Percentiles rank a stretch among this genome's conserved stretches.
These are phyloP conservation scores for Candida caryicola DNA, from an alignment of 805 yeast genomes.

Conservation along the genomic window DNA sequence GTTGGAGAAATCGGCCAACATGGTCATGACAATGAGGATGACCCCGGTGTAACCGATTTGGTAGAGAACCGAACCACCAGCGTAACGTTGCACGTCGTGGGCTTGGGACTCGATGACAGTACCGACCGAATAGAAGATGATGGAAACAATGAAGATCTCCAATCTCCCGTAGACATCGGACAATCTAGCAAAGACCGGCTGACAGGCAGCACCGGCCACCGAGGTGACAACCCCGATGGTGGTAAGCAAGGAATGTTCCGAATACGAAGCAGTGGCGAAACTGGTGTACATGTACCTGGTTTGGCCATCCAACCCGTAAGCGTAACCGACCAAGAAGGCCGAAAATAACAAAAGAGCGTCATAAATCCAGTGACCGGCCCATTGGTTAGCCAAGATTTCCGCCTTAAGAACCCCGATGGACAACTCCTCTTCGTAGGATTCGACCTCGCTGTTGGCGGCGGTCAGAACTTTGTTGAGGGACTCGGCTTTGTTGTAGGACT, in stretches of 20 bases:
- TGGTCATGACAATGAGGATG: slow-evolving; percentile 13
- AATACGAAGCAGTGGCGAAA: slow-evolving; percentile 25
- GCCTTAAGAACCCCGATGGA: slow-evolving; percentile 22
- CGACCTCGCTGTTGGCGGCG: not conserved
- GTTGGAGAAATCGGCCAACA: slow-evolving; percentile 18
- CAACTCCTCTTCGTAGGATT: slow-evolving; percentile 8
- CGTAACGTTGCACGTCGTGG: slow-evolving; percentile 24
- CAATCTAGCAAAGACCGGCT: slow-evolving; percentile 27
- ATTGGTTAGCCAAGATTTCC: slow-evolving; percentile 20
- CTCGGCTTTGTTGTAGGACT: not conserved
- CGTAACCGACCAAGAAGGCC: slow-evolving; percentile 24
- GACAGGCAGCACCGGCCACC: slow-evolving; percentile 30
- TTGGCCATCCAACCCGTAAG: slow-evolving; percentile 25
- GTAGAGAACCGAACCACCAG: slow-evolving; percentile 29
- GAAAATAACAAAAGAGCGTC: slow-evolving; percentile 13
- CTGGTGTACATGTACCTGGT: slow-evolving; percentile 19
- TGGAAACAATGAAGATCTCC: slow-evolving; percentile 21
- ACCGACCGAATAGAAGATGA: slow-evolving; percentile 26
- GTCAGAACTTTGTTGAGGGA: not conserved
- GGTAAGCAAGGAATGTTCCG: slow-evolving; percentile 21
- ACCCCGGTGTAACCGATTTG: slow-evolving; percentile 18
- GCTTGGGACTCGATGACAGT: slow-evolving; percentile 31
- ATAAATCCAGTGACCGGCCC: slow-evolving; percentile 11
- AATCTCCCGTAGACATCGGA: slow-evolving; percentile 28
- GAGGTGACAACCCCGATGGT: slow-evolving; percentile 26